Evolutionary conservation across 352 stramenopile species (phyloP).

Genomic region (Phytophthora citrophthora): DNA sequence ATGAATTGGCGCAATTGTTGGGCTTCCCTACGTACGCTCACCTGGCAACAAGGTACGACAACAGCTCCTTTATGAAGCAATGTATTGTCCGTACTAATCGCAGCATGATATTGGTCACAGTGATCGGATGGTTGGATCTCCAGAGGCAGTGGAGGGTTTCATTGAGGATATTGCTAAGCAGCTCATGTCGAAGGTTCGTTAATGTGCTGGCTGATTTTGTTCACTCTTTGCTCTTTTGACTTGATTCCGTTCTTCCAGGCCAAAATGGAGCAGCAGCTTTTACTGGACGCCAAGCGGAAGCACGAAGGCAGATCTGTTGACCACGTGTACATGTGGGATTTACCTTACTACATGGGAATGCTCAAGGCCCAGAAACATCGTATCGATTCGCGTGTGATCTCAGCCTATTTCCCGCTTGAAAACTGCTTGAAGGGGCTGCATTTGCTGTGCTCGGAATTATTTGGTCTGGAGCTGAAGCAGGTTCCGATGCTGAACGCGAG

Average conservation of each 20-base stretch:
- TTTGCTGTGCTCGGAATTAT: conserved; percentile 88
- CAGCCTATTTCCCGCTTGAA: conserved; percentile 92
- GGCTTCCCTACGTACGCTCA: conserved; percentile 93
- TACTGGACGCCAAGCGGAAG: conserved; percentile 67
- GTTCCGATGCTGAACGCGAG: conserved; percentile 65
- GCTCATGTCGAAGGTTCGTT: conserved; percentile 75
- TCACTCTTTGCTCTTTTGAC: neutral
- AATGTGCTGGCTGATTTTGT: neutral
- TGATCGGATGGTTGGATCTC: conserved; percentile 88
- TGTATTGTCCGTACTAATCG: conserved; percentile 11
- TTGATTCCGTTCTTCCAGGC: conserved; percentile 36
- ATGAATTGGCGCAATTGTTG: conserved; percentile 88
- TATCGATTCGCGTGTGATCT: conserved; percentile 83
- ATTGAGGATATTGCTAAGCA: conserved; percentile 66
- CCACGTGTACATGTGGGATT: conserved; percentile 93
- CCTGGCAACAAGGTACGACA: conserved; percentile 87
- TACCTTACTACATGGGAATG: conserved; percentile 94
- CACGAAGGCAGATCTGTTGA: conserved; percentile 52
- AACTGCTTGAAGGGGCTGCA: conserved; percentile 92
- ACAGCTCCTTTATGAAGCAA: neutral
- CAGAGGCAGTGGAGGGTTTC: conserved; percentile 68
- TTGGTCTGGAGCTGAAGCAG: conserved; percentile 90
- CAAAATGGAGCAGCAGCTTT: conserved; percentile 56
- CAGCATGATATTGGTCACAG: conserved; percentile 18
- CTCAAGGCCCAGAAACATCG: conserved; percentile 74